phyloP scores from a whole-genome alignment of 208 protist genomes.

The Phytomonas francai region DNA sequence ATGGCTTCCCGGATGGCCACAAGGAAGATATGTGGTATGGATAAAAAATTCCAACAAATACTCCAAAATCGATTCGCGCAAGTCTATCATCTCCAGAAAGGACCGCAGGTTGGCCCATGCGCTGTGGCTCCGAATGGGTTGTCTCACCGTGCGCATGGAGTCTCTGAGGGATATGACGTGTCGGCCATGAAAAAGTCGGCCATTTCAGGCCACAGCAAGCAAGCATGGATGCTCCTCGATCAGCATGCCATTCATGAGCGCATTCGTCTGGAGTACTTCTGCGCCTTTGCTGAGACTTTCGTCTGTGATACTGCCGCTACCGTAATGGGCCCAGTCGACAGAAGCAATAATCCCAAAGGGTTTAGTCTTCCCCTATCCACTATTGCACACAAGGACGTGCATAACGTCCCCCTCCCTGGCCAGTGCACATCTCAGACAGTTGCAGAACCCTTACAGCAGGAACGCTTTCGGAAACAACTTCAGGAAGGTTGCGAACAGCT shows the following conservation, averaged over 20 bases:
- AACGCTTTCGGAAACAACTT: neutral
- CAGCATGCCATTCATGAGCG: conserved; percentile 80
- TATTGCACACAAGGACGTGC: neutral
- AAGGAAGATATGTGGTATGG: conserved; percentile 55
- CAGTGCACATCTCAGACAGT: neutral
- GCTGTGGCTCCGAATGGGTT: neutral
- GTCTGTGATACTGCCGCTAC: conserved; percentile 19
- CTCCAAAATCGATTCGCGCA: conserved; percentile 6
- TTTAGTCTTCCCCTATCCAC: neutral
- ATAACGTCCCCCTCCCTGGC: neutral
- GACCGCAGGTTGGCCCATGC: neutral
- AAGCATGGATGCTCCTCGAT: conserved; percentile 38
- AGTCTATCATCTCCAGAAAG: neutral
- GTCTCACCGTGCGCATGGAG: neutral
- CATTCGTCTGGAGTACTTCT: conserved; percentile 62
- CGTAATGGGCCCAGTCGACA: neutral
- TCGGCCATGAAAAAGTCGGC: neutral
- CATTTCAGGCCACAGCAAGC: neutral
- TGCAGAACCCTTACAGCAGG: neutral
- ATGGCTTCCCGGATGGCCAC: too few relatives aligned
- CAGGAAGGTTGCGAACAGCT: neutral
- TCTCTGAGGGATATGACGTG: neutral
- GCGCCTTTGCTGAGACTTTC: conserved; percentile 61
- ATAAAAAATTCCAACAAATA: conserved; percentile 16
- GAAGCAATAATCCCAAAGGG: neutral